Evolutionary conservation across 495 filamentous ascomycete species (phyloP).

Genomic region (Neurospora sp.): DNA sequence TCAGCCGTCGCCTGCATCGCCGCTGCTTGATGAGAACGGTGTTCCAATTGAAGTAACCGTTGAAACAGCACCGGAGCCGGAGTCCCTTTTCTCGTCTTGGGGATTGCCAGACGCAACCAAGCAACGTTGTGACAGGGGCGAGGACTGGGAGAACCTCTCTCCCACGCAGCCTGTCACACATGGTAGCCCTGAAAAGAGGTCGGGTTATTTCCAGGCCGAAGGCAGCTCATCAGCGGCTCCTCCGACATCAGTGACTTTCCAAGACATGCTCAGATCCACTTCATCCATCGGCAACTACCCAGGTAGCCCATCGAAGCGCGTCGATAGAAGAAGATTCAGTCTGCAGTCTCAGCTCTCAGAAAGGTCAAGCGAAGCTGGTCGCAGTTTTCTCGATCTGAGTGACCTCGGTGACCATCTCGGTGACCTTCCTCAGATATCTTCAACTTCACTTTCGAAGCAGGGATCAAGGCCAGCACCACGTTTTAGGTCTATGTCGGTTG

Average conservation of each 20-base stretch:
- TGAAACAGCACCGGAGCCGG: conserved; percentile 14
- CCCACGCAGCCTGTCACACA: background rate
- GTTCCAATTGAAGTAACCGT: background rate
- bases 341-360: conserved; percentile 10
- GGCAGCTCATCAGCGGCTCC: background rate
- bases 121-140: background rate
- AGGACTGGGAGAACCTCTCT: background rate
- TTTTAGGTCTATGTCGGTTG: conserved; percentile 16
- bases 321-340: conserved; percentile 13
- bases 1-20: conserved; percentile 31
- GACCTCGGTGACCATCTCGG: background rate
- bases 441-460: conserved; percentile 16
- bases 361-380: background rate
- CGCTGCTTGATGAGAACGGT: background rate
- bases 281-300: conserved; percentile 17
- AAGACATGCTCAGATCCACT: conserved; percentile 10
- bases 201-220: background rate
- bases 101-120: background rate
- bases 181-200: background rate
- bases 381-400: conserved; percentile 2
- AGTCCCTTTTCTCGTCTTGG: conserved; percentile 20
- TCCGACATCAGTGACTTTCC: background rate
- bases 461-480: conserved; percentile 19
- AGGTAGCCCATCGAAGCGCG: background rate
- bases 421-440: conserved; percentile 12